Evolutionary conservation across 2,329 filamentous ascomycete species (phyloP), one percentile per base, ranked within the genome.

Genomic region (Ploettnerulaceae sp.): DNA sequence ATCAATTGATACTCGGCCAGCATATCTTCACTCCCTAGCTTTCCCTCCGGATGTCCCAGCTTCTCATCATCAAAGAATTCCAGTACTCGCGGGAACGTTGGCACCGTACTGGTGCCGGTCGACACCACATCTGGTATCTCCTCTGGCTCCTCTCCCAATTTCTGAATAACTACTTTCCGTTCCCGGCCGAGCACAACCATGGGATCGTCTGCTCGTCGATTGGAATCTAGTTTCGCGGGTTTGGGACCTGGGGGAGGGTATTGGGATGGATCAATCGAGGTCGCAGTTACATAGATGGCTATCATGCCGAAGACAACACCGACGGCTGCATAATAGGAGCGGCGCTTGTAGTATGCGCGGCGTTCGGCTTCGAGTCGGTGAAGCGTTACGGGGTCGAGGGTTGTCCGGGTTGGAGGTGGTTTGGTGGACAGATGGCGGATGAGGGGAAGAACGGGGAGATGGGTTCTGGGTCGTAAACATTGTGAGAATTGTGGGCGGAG

Each of bases 1-100:
- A 97, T 77, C 0, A 97, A 75, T 17, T 89, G 90, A 66, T 96
- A 97, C 59, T 95, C 85, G 59, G 67, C 74, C 49, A 69, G 62
- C 26, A 49, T 33, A 46, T 56, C 52, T n/a, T 25, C 33, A 14
- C 36, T 34, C 9, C 38, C 51, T 17, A 45, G 20, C 7, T 36
- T 53, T 2, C 26, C 37, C n/a, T 50, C 44, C 6, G 38, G 38
- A 24, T 41, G 38, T 8, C 38, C 38, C 11, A 31, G 11, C 12
- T 37, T 51, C 22, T 51, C 51, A 29, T 57, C 49, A 35, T 62
- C 59, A 7, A 48, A 49, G 25, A 62, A 62, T n/a, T 57, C 54
- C 15, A 63, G 18, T 3, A 59, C 32, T 17, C 56, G 38, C 2
- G 63, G 62, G 34, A 64, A 64, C 9, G 52, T 57, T n/a, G 61